A percentile compares a stretch with the other conserved stretches of the same genome.
Evolutionary conservation across 805 yeast genomes (phyloP).

Genomic region (Saturnispora gosingensis): DNA sequence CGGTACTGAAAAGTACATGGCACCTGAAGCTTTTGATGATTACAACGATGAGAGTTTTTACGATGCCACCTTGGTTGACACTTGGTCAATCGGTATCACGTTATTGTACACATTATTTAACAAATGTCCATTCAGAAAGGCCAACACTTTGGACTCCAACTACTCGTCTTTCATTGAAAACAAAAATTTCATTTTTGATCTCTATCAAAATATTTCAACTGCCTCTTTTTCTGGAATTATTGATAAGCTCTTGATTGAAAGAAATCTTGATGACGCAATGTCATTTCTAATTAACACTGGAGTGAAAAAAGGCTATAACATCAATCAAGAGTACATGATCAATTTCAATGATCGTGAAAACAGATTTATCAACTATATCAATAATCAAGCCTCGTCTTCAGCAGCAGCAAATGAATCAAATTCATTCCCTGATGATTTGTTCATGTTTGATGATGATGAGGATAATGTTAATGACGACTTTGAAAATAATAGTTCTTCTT

Average conservation of each 20-base stretch:
- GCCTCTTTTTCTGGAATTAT: slow-evolving; percentile 34
- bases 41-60: slow-evolving; percentile 19
- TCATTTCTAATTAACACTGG: slow-evolving; percentile 22
- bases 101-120: slow-evolving; percentile 42
- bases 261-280: slow-evolving; percentile 31
- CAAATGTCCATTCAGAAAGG: slow-evolving; percentile 42
- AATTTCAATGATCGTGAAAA: slow-evolving; percentile 15
- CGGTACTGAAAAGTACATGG: slow-evolving; percentile 54
- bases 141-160: slow-evolving; percentile 31
- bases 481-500: background rate
- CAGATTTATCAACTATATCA: slow-evolving; percentile 8
- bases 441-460: slow-evolving; percentile 12
- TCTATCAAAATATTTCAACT: slow-evolving; percentile 37
- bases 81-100: slow-evolving; percentile 48
- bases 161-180: slow-evolving; percentile 35
- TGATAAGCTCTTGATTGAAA: slow-evolving; percentile 32
- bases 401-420: slow-evolving; percentile 5
- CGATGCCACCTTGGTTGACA: slow-evolving; percentile 40
- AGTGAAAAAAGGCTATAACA: slow-evolving; percentile 31
- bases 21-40: slow-evolving; percentile 36
- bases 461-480: background rate
- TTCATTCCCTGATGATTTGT: slow-evolving; percentile 8
- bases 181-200: slow-evolving; percentile 37
- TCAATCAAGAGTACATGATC: slow-evolving; percentile 36
- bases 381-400: slow-evolving; percentile 7